These are phyloP conservation scores for Cornus kousa DNA, from an alignment of 148 eudicot species.

Conservation along the genomic window DNA sequence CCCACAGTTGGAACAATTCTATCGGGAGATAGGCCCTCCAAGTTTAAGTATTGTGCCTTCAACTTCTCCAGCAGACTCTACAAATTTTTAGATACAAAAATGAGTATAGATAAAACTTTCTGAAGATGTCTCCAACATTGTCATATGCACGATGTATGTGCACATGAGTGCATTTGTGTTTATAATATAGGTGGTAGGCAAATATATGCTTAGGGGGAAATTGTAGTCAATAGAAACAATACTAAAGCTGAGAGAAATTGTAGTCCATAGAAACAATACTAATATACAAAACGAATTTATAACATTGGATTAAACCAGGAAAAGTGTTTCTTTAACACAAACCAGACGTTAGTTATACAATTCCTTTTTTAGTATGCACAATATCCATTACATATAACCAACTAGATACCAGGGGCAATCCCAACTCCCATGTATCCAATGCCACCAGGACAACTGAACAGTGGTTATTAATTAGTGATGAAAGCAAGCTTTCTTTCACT, in stretches of 20 bases:
- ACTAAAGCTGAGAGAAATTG: not conserved
- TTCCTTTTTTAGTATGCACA: too few relatives aligned
- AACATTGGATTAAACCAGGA: not conserved
- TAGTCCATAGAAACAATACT: not conserved
- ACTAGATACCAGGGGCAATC: not conserved
- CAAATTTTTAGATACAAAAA: constrained; percentile 6
- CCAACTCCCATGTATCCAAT: not conserved
- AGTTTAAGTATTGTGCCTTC: constrained; percentile 78
- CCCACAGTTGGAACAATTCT: constrained; percentile 98
- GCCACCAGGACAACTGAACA: too few relatives aligned
- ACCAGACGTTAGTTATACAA: not conserved
- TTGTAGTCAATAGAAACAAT: not conserved
- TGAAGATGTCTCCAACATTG: not conserved
- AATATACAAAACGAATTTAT: not conserved
- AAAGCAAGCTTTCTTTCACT: not conserved
- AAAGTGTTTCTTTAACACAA: not conserved
- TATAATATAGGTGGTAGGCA: not conserved
- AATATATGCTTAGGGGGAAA: not conserved
- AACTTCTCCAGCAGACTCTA: constrained; percentile 90
- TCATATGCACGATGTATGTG: not conserved
- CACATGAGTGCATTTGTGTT: not conserved
- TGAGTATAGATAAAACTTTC: not conserved
- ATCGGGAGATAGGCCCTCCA: constrained; percentile 93
- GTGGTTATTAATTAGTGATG: not conserved
- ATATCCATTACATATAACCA: too few relatives aligned